A percentile compares a stretch with the other conserved stretches of the same genome.
These are phyloP conservation scores for Pseudocercospora eumusae DNA, from an alignment of 2,329 filamentous ascomycete species.

Conservation along the genomic window DNA sequence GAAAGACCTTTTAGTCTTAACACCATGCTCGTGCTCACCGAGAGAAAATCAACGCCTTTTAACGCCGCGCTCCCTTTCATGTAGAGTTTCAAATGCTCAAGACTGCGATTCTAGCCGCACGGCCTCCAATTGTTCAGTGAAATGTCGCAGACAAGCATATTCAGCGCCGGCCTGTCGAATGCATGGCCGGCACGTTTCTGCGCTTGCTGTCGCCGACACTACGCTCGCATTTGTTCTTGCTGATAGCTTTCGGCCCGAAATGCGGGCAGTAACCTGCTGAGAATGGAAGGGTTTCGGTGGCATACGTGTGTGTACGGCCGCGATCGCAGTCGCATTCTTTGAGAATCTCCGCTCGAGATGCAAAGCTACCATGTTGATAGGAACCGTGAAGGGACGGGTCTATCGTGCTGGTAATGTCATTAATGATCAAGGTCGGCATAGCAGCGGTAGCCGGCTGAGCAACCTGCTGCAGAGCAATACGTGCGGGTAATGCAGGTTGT, in stretches of 20 bases:
- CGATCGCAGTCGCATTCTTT: too few species aligned
- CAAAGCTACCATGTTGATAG: too few species aligned
- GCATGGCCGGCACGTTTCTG: too few species aligned
- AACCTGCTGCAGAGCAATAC: background rate
- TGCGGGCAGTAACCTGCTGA: too few species aligned
- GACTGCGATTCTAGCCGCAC: background rate
- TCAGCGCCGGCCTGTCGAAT: background rate
- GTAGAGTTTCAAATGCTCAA: background rate
- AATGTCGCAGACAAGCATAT: background rate
- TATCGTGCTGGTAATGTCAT: too few species aligned
- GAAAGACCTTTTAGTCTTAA: background rate
- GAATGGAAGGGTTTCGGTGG: too few species aligned
- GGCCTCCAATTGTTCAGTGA: background rate
- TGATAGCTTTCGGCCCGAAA: too few species aligned
- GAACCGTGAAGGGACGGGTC: too few species aligned
- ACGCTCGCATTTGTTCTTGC: too few species aligned
- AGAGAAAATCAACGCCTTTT: background rate
- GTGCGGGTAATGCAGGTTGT: background rate
- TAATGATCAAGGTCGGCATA: background rate
- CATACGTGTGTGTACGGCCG: too few species aligned
- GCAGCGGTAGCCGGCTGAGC: background rate
- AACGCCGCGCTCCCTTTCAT: background rate
- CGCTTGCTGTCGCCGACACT: too few species aligned
- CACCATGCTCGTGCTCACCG: background rate
- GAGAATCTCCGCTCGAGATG: too few species aligned